Evolutionary conservation across 805 yeast species (phyloP).

Genomic region (Pichia paraexigua): DNA sequence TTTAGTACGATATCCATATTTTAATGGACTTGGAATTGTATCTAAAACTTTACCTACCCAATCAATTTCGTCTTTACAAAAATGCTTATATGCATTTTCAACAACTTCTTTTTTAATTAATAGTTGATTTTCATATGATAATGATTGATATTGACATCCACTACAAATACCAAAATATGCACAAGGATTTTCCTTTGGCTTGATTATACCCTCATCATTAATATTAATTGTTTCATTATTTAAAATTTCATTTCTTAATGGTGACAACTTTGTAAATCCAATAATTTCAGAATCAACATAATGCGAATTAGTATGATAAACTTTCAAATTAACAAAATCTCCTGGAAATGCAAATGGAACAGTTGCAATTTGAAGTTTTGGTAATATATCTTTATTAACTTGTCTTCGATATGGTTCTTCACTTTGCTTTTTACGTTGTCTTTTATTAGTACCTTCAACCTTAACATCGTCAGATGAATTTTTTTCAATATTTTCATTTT

Average conservation of each 20-base stretch:
- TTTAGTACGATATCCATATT: constrained; percentile 79
- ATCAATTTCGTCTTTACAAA: constrained; percentile 32
- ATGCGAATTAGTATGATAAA: constrained; percentile 69
- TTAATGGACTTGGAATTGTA: constrained; percentile 55
- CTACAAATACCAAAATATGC: constrained; percentile 87
- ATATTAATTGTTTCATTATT: constrained; percentile 15
- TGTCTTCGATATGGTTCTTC: constrained; percentile 10
- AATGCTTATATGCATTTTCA: constrained; percentile 69
- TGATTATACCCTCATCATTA: constrained; percentile 39
- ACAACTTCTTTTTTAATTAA: constrained; percentile 67
- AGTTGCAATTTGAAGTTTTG: constrained; percentile 49
- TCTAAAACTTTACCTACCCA: constrained; percentile 36
- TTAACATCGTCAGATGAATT: constrained; percentile 10
- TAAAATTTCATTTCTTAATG: constrained; percentile 1
- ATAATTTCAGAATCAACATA: constrained; percentile 72
- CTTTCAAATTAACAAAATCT: constrained; percentile 60
- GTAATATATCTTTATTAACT: constrained; percentile 7
- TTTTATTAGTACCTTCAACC: constrained; percentile 1
- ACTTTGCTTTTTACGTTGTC: constrained; percentile 1
- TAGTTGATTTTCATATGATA: constrained; percentile 67
- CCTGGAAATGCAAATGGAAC: constrained; percentile 89
- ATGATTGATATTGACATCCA: constrained; percentile 88
- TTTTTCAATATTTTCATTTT: neutral
- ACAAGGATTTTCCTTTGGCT: constrained; percentile 42
- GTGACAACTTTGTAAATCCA: constrained; percentile 31